phyloP scores from a whole-genome alignment of 1,284 basidiomycete genomes.

The Cryptococcus wingfieldii region DNA sequence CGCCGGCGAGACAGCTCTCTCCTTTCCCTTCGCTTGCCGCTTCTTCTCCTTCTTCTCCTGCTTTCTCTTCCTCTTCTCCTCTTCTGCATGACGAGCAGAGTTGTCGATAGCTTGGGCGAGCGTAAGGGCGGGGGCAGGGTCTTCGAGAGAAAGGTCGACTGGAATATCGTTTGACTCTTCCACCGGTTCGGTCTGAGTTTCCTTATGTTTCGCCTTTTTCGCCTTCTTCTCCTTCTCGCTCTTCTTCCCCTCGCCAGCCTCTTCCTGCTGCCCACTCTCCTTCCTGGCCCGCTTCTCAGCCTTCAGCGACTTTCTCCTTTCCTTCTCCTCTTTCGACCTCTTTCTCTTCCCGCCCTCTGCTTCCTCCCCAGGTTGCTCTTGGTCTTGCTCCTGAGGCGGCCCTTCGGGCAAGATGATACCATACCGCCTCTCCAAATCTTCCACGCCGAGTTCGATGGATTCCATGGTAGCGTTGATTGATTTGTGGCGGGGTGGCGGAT shows the following conservation, averaged over 20 bases:
- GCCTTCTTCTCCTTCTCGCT: neutral
- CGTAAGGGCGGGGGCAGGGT: neutral
- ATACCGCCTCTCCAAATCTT: neutral
- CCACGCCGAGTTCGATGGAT: neutral
- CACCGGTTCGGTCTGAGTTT: neutral
- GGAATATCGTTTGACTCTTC: neutral
- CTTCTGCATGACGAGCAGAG: neutral
- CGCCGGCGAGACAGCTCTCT: neutral
- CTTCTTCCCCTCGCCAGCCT: neutral
- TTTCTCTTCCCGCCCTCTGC: slow-evolving; percentile 1
- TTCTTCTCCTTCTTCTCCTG: neutral
- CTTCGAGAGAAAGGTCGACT: neutral
- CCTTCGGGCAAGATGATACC: too few species aligned
- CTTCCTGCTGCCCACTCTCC: slow-evolving; percentile 1
- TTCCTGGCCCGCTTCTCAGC: slow-evolving; percentile 2
- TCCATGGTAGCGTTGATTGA: neutral
- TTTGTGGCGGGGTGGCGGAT: too few species aligned
- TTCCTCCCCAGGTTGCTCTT: neutral
- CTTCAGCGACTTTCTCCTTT: neutral
- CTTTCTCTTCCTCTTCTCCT: neutral
- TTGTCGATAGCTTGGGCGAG: neutral
- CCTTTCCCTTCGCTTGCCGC: neutral
- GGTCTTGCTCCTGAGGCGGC: too few species aligned
- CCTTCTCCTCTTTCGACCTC: slow-evolving; percentile 9
- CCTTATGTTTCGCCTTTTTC: neutral